phyloP scores from a whole-genome alignment of 78 protist genomes.

The Protostelium mycophagum region DNA sequence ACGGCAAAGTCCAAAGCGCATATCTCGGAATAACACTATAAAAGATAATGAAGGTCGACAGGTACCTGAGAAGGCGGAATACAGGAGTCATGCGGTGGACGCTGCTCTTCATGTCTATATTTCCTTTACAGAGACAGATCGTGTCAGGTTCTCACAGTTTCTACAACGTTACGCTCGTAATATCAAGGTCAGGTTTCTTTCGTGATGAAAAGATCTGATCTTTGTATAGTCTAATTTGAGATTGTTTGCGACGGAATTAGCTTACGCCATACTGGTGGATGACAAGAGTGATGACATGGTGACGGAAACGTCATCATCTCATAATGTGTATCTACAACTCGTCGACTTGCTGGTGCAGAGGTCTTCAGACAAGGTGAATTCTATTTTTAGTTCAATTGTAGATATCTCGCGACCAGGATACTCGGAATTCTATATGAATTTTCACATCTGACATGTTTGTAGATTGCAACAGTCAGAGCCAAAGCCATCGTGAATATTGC shows the following conservation, averaged over 20 bases:
- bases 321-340: conserved; percentile 9
- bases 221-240: conserved; percentile 5
- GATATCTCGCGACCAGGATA: no score
- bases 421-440: no score
- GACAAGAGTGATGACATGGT: background rate
- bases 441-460: background rate
- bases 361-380: conserved; percentile 31
- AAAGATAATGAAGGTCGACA: no score
- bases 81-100: conserved; percentile 8
- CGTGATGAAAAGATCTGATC: conserved; percentile 4
- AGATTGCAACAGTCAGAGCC: conserved; percentile 31
- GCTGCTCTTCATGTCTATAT: no score
- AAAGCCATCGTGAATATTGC: conserved; percentile 40
- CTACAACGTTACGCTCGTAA: background rate
- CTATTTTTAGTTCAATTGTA: no score
- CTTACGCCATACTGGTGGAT: conserved; percentile 18
- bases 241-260: conserved; percentile 27
- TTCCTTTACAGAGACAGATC: conserved; percentile 8
- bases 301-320: background rate
- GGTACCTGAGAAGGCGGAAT: conserved; percentile 44
- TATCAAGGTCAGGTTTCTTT: no score
- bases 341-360: conserved; percentile 33
- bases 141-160: background rate
- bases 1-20: no score
- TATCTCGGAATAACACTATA: no score